phyloP scores from a whole-genome alignment of 2,329 filamentous ascomycete genomes.

The Coniochaeta sp. region DNA sequence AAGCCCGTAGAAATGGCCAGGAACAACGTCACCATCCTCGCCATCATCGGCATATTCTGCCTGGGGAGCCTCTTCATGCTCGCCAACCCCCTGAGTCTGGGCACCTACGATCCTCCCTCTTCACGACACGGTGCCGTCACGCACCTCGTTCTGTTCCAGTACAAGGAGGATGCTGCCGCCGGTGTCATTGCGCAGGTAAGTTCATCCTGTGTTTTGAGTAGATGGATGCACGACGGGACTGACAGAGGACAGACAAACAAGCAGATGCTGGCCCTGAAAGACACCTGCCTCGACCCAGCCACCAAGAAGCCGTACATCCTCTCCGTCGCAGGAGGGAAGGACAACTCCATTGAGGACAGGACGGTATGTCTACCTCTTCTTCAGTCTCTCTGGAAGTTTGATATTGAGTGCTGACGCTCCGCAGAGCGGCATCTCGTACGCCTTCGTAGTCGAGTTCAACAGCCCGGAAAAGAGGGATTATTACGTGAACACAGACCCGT shows the following conservation, averaged over 20 bases:
- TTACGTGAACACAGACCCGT: slow-evolving; percentile 31
- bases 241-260: slow-evolving; percentile 6
- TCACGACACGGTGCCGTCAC: slow-evolving; percentile 8
- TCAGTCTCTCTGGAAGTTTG: too few species aligned
- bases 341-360: slow-evolving; percentile 54
- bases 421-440: slow-evolving; percentile 33
- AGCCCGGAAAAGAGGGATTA: slow-evolving; percentile 31
- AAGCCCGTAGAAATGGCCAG: background rate
- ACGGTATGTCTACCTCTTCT: slow-evolving; percentile 41
- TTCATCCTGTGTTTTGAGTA: background rate
- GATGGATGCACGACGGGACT: background rate
- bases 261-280: slow-evolving; percentile 47
- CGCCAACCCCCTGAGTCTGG: slow-evolving; percentile 11
- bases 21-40: slow-evolving; percentile 4
- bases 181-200: slow-evolving; percentile 3
- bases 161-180: slow-evolving; percentile 8
- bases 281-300: slow-evolving; percentile 52
- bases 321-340: slow-evolving; percentile 48
- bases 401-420: slow-evolving; percentile 5
- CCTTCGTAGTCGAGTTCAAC: slow-evolving; percentile 32
- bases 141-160: slow-evolving; percentile 14
- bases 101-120: slow-evolving; percentile 6
- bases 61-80: slow-evolving; percentile 10
- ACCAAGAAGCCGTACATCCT: slow-evolving; percentile 55
- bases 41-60: slow-evolving; percentile 6